These are phyloP conservation scores for Bacidia rubella DNA, from an alignment of 495 filamentous ascomycete species.

Conservation along the genomic window DNA sequence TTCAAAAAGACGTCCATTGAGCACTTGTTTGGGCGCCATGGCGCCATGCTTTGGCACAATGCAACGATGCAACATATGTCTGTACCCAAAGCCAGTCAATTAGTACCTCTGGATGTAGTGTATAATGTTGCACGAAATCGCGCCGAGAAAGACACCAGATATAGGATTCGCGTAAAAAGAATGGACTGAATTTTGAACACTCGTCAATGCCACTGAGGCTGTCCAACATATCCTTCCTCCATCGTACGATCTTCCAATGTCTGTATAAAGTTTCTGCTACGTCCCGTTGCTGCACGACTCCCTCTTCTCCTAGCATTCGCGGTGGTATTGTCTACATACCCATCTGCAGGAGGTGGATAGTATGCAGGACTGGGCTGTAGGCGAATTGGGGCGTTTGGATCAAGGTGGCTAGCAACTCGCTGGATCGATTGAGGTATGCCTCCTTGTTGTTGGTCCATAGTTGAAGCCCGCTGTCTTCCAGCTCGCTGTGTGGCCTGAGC, in stretches of 20 bases:
- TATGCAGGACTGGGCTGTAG: constrained; percentile 94
- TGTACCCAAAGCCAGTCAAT: too few species aligned
- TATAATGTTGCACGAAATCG: too few species aligned
- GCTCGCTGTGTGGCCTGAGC: constrained; percentile 72
- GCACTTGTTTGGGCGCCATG: too few species aligned
- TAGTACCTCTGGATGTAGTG: too few species aligned
- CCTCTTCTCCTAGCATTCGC: constrained; percentile 53
- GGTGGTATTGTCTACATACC: constrained; percentile 48
- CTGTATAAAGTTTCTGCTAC: constrained; percentile 81
- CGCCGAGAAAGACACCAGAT: not conserved
- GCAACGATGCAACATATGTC: too few species aligned
- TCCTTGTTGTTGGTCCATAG: constrained; percentile 83
- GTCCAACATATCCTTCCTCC: constrained; percentile 67
- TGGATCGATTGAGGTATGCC: constrained; percentile 90
- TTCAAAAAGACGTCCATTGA: too few species aligned
- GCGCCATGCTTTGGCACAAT: too few species aligned
- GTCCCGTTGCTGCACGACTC: constrained; percentile 56
- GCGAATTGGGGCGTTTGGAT: constrained; percentile 87
- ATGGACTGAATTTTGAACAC: too few species aligned
- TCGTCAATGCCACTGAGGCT: constrained; percentile 48
- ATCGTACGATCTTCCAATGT: constrained; percentile 87
- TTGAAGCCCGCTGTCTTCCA: constrained; percentile 81
- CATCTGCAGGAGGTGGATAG: constrained; percentile 90
- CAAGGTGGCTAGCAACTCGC: constrained; percentile 89
- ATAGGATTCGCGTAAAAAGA: too few species aligned